A percentile compares a stretch with the other conserved stretches of the same genome.
Evolutionary conservation across 176 grass and related monocot genomes (phyloP).

Genomic region (sorghum (Sorghum bicolor)): DNA sequence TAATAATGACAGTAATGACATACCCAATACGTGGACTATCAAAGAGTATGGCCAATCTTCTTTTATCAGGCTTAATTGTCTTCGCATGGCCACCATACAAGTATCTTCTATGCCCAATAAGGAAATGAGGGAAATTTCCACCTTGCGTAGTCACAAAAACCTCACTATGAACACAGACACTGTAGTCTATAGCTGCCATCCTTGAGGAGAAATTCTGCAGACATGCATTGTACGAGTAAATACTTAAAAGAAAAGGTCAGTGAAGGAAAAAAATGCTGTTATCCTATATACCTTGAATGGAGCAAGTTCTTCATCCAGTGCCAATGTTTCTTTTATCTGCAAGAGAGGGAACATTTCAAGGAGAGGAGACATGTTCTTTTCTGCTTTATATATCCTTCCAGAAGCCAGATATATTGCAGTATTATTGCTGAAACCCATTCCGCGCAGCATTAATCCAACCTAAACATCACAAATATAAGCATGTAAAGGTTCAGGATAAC

Average conservation of each 20-base stretch:
- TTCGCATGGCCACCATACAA: conserved; percentile 90
- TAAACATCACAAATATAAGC: conserved; percentile 35
- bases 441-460: conserved; percentile 95
- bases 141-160: conserved; percentile 98
- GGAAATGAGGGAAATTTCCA: conserved; percentile 94
- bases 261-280: neutral
- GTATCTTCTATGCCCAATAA: conserved; percentile 90
- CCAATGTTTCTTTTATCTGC: conserved; percentile 93
- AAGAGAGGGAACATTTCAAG: conserved; percentile 98
- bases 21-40: conserved; percentile 86
- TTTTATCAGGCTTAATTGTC: conserved; percentile 97
- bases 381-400: conserved; percentile 94
- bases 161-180: conserved; percentile 85
- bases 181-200: conserved; percentile 97
- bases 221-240: neutral
- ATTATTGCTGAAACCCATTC: conserved; percentile 90
- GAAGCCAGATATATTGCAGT: conserved; percentile 98
- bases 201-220: conserved; percentile 96
- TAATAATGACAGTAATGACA: conserved; percentile 15
- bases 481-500: neutral
- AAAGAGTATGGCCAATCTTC: conserved; percentile 89
- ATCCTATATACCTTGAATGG: conserved; percentile 69
- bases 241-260: neutral
- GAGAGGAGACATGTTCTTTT: conserved; percentile 93
- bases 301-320: conserved; percentile 78